A percentile compares a stretch with the other conserved stretches of the same genome.
Evolutionary conservation across 306 rosid genomes (phyloP).

Genomic region (Lupinus albus): DNA sequence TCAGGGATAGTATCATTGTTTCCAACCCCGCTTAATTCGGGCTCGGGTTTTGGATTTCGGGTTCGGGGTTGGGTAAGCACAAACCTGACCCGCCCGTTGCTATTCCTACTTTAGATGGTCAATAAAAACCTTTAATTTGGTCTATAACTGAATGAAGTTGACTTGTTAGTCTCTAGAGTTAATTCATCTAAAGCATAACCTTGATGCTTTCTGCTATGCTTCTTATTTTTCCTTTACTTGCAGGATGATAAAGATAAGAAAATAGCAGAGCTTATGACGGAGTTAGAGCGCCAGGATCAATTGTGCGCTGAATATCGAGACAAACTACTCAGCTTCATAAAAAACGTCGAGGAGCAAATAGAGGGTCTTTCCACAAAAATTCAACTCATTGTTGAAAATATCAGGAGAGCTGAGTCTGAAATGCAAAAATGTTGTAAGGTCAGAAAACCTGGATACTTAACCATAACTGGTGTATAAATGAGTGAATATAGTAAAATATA

Average conservation of each 20-base stretch:
- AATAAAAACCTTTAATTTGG: background rate
- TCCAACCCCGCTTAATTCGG: too few relatives aligned
- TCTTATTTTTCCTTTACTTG: slow-evolving; percentile 31
- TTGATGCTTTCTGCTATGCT: background rate
- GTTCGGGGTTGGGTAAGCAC: too few relatives aligned
- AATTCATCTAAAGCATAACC: slow-evolving; percentile 8
- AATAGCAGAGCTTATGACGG: slow-evolving; percentile 79
- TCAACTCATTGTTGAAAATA: slow-evolving; percentile 62
- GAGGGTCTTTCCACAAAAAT: slow-evolving; percentile 72
- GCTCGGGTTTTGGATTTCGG: too few relatives aligned
- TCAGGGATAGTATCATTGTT: too few relatives aligned
- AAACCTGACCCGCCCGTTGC: too few relatives aligned
- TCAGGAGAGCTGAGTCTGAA: slow-evolving; percentile 75
- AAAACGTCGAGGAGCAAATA: slow-evolving; percentile 65
- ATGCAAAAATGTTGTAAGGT: slow-evolving; percentile 47
- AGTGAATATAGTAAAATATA: slow-evolving; percentile 30
- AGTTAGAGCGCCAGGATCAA: slow-evolving; percentile 79
- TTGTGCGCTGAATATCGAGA: slow-evolving; percentile 70
- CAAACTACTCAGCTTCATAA: slow-evolving; percentile 66
- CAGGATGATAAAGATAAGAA: slow-evolving; percentile 85
- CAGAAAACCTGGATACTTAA: slow-evolving; percentile 39
- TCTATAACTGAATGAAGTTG: background rate
- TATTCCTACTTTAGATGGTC: too few relatives aligned
- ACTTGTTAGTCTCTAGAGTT: slow-evolving; percentile 4
- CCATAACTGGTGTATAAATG: slow-evolving; percentile 31